Conservation (phyloP, 2,329 filamentous ascomycete genomes). For the Taxawa tesnikishii region DNA sequence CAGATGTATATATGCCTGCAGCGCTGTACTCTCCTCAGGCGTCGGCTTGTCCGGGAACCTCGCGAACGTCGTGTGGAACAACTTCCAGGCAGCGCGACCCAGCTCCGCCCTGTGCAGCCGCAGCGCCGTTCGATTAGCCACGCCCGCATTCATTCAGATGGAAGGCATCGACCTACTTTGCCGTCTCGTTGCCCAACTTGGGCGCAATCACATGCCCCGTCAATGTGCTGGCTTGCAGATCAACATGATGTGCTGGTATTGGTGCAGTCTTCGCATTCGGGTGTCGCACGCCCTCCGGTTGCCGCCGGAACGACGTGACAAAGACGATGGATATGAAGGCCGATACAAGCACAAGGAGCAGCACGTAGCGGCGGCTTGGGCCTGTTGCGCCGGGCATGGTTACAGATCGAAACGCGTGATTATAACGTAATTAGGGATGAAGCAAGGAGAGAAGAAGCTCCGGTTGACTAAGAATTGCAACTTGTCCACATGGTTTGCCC, state of each 20-base stretch:
- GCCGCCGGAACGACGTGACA: conserved; percentile 44
- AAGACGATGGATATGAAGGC: conserved; percentile 46
- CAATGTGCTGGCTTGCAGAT: conserved; percentile 25
- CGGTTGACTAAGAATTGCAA: no score
- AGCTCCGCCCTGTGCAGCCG: conserved; percentile 43
- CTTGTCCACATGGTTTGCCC: no score
- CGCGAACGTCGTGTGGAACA: conserved; percentile 55
- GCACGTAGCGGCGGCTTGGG: conserved; percentile 22
- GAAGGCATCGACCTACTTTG: conserved; percentile 45
- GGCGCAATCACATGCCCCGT: conserved; percentile 63
- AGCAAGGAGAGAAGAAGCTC: no score
- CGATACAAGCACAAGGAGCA: conserved; percentile 41
- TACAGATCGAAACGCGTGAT: neutral
- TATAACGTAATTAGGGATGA: no score
- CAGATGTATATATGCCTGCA: conserved; percentile 49
- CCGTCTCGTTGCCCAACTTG: conserved; percentile 70
- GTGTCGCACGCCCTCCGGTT: conserved; percentile 15
- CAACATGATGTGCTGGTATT: conserved; percentile 11
- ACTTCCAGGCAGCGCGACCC: conserved; percentile 53
- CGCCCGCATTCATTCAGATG: no score
- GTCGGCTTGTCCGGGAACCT: conserved; percentile 52
- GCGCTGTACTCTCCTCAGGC: conserved; percentile 45
- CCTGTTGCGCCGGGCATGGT: conserved; percentile 10
- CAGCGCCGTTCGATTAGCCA: no score
- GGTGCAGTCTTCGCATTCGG: conserved; percentile 9